Base-by-base conservation (phyloP, 441 rosid species). In the Pelargonium citronellum region DNA sequence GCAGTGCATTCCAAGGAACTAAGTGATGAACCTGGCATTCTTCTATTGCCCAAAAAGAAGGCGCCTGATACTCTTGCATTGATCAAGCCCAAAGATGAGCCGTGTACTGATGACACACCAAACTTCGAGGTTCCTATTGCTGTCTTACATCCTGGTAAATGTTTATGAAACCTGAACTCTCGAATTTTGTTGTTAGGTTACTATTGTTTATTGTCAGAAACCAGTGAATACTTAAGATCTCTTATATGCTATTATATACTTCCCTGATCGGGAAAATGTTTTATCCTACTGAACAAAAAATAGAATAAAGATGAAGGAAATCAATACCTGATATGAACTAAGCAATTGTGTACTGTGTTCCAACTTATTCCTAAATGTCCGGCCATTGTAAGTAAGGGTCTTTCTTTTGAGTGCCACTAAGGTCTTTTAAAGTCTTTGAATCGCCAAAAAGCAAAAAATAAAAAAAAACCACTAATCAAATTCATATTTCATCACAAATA, bases 41-140 rank as follows among this genome's bases (percentile, higher is more conserved):
- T 17, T 44, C 64, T 27, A 55, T 51, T 46, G 2, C 74, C 76
- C 67, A 80, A 69, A 30, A 75, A 75, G 71, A 74, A 74, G 64
- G 49, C 75, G 64, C 72, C 70, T 74, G 78, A 64, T 71, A 68
- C 68, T 68, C 64, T 8, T 68, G 76, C 75, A 34, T 64, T 79
- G 71, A 77, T 85, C 62, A 69, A 46, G 43, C 91, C 95, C 4
- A 90, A 90, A 81, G 85, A 75, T 34, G 96, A 37, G 41, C 41
- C 41, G 0, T 34, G 39, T 37, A 37, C 63, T 9, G 22, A 65
- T 69, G 66, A 76, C 39, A 15, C 19, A 8, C 76, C 79, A 11
- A 75, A n/a, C 67, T 70, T 76, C 72, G 87, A 76, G 69, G 73
- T 68, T 75, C 91, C 91, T 41, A 72, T 83, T 76, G 78, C 80